These are phyloP conservation scores for Tulasnella sp. DNA, from an alignment of 768 basidiomycete species.

Conservation along the genomic window DNA sequence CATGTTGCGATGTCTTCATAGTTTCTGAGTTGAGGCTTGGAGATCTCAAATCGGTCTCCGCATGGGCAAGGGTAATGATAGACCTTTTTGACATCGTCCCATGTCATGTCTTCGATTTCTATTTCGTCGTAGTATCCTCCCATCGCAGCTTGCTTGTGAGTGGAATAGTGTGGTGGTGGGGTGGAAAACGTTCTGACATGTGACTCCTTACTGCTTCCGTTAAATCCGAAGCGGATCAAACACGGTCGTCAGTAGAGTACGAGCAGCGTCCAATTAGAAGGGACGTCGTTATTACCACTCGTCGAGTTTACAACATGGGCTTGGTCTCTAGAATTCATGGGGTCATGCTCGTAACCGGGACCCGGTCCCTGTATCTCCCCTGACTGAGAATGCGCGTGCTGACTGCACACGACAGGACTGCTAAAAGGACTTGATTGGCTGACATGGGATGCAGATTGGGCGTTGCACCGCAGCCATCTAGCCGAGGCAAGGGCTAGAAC, in stretches of 20 bases:
- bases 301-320: too few species aligned
- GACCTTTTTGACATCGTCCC: slow-evolving; percentile 79
- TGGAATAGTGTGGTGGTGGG: neutral
- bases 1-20: slow-evolving; percentile 96
- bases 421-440: too few species aligned
- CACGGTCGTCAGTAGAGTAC: neutral
- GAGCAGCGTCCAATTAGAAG: neutral
- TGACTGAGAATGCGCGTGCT: too few species aligned
- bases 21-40: slow-evolving; percentile 76
- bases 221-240: neutral
- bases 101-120: slow-evolving; percentile 95
- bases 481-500: neutral
- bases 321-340: too few species aligned
- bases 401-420: too few species aligned
- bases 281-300: too few species aligned
- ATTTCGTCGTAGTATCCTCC: slow-evolving; percentile 94
- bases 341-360: too few species aligned
- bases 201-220: neutral
- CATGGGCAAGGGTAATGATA: slow-evolving; percentile 98
- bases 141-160: slow-evolving; percentile 49
- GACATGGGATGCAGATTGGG: too few species aligned
- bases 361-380: too few species aligned
- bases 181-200: neutral
- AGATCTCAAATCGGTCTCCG: slow-evolving; percentile 97
- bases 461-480: too few species aligned